Evolutionary conservation across 805 yeast species (phyloP).

Genomic region (Hanseniaspora singularis): DNA sequence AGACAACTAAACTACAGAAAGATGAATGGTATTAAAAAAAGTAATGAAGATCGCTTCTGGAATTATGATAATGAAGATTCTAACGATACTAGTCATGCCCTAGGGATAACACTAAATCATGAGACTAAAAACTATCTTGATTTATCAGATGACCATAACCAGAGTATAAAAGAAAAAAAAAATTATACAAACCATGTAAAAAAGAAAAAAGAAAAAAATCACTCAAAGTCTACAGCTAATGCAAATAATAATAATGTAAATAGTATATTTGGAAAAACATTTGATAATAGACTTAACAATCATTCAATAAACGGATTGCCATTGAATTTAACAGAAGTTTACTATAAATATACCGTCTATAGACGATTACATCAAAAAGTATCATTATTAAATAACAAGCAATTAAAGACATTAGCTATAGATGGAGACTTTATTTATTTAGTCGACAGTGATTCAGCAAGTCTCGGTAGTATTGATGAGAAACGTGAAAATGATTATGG

Average conservation of each 20-base stretch:
- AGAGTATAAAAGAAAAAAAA: too few species aligned
- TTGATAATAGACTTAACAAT: slow-evolving; percentile 1
- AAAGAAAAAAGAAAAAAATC: background rate
- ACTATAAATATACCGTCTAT: slow-evolving; percentile 78
- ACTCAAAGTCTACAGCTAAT: background rate
- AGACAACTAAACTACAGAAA: slow-evolving; percentile 25
- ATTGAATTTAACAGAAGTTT: slow-evolving; percentile 37
- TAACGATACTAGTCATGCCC: too few species aligned
- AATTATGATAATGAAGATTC: too few species aligned
- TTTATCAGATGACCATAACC: too few species aligned
- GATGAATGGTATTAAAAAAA: slow-evolving; percentile 23
- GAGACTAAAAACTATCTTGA: too few species aligned
- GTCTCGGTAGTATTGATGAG: background rate
- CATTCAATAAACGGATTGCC: slow-evolving; percentile 5
- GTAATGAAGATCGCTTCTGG: too few species aligned
- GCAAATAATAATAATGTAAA: background rate
- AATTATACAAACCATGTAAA: too few species aligned
- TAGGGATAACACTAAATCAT: too few species aligned
- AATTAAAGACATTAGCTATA: slow-evolving; percentile 71
- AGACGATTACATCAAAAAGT: slow-evolving; percentile 58
- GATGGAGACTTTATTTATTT: slow-evolving; percentile 86
- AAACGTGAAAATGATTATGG: slow-evolving; percentile 72
- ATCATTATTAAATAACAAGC: slow-evolving; percentile 59
- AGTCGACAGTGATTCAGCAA: slow-evolving; percentile 4
- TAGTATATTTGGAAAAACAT: background rate